Evolutionary conservation across 345 rosid genomes (phyloP).

Genomic region (Eucalyptus fibrosa): DNA sequence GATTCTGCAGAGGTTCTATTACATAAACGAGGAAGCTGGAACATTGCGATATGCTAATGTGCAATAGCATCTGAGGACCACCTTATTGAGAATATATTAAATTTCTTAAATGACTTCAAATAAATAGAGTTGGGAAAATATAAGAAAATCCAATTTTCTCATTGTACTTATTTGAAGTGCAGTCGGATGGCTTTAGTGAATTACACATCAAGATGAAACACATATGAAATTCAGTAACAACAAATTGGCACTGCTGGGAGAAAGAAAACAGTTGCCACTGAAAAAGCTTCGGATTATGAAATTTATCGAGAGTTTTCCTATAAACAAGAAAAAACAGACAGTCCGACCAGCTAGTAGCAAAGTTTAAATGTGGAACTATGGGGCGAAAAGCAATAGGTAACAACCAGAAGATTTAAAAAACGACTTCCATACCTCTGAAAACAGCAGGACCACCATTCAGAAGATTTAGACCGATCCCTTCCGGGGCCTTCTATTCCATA

Average conservation of each 20-base stretch:
- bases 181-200: not conserved
- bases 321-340: not conserved
- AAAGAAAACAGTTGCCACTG: not conserved
- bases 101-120: not conserved
- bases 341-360: not conserved
- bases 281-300: not conserved
- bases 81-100: not conserved
- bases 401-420: not conserved
- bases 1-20: not conserved
- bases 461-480: not conserved
- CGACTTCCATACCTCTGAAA: not conserved
- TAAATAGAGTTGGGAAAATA: not conserved
- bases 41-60: not conserved
- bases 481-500: conserved; percentile 47
- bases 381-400: not conserved
- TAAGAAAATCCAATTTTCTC: not conserved
- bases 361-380: not conserved
- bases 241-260: not conserved
- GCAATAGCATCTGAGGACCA: not conserved
- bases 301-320: not conserved
- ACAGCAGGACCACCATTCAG: not conserved
- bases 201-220: not conserved
- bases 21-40: not conserved
- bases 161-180: not conserved
- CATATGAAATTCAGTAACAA: not conserved